Conservation (phyloP, 129 eudicot species). For the Dittrichia graveolens region DNA sequence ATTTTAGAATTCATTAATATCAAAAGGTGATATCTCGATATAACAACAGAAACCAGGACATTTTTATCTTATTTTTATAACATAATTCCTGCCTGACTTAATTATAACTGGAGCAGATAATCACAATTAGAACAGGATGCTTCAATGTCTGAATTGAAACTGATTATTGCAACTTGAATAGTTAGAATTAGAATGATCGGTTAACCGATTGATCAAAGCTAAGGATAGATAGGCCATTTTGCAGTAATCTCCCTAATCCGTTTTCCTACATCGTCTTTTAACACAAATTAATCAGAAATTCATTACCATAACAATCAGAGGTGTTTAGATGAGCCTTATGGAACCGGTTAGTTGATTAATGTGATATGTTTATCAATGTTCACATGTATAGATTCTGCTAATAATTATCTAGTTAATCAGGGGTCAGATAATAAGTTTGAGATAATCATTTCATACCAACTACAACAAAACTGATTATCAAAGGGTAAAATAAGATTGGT, state of each 20-base stretch:
- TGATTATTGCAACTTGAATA: no score
- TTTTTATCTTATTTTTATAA: neutral
- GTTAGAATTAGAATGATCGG: no score
- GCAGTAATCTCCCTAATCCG: neutral
- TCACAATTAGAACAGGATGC: no score
- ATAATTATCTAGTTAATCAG: neutral
- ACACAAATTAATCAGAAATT: neutral
- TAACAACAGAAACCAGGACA: neutral
- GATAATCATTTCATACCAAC: neutral
- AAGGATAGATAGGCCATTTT: neutral
- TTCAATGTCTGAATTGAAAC: no score
- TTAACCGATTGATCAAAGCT: neutral
- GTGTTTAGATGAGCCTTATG: no score
- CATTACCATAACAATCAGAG: neutral
- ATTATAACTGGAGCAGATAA: no score
- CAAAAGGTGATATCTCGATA: neutral
- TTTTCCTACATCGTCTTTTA: neutral
- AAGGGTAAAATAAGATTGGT: neutral
- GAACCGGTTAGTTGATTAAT: neutral
- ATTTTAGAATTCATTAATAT: neutral
- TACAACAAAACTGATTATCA: neutral
- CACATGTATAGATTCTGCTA: neutral
- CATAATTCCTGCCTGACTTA: neutral
- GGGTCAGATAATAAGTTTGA: neutral
- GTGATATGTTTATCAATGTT: neutral